phyloP scores from a whole-genome alignment of 345 rosid genomes.

The Leavenworthia alabamica region DNA sequence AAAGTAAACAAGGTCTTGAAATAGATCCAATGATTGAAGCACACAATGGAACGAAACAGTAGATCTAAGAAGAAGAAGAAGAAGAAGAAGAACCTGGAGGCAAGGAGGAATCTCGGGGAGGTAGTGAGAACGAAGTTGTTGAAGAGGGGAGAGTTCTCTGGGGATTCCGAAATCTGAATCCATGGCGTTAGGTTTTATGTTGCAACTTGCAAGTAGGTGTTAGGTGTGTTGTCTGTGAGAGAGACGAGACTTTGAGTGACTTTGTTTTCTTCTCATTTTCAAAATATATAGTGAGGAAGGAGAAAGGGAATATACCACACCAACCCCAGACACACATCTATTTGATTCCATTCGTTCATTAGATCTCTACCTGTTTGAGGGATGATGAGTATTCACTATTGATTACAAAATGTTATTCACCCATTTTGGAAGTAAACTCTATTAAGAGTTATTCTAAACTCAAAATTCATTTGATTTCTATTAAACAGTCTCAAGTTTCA shows the following conservation, averaged over 20 bases:
- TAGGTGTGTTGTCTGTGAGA: conserved; percentile 2
- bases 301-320: conserved; percentile 25
- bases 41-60: neutral
- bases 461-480: too few relatives aligned
- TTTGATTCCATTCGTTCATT: too few relatives aligned
- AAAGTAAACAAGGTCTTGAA: neutral
- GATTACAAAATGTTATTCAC: too few relatives aligned
- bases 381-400: too few relatives aligned
- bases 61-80: neutral
- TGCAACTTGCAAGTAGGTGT: neutral
- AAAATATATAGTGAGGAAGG: conserved; percentile 8
- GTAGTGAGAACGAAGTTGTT: conserved; percentile 71
- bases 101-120: conserved; percentile 89
- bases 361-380: too few relatives aligned
- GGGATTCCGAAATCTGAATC: conserved; percentile 96
- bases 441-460: too few relatives aligned
- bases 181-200: conserved; percentile 38
- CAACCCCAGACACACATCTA: conserved; percentile 5
- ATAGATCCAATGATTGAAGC: conserved; percentile 14
- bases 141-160: conserved; percentile 86
- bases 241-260: conserved; percentile 18
- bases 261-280: neutral
- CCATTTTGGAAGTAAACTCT: too few relatives aligned
- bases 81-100: conserved; percentile 56
- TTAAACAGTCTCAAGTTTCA: neutral